Evolutionary conservation across 2,329 filamentous ascomycete genomes (phyloP).

Genomic region (Diaporthe sp.): DNA sequence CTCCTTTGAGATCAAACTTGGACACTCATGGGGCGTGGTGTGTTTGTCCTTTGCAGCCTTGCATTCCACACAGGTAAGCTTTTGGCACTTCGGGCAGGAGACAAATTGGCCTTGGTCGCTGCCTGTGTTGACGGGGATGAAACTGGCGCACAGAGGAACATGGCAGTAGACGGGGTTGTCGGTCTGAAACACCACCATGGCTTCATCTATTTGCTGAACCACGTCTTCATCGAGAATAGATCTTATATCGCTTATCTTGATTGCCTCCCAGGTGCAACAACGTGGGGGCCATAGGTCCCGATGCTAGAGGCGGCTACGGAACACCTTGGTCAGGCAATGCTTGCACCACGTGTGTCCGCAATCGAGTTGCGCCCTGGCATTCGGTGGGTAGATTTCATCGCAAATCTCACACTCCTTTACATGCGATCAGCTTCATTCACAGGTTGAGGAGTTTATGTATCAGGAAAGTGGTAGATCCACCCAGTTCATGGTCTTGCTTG

Average conservation of each 20-base stretch:
- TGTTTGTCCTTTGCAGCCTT: not conserved
- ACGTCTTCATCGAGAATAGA: not conserved
- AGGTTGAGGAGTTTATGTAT: accelerated
- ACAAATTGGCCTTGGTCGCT: not conserved
- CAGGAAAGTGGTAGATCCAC: not conserved
- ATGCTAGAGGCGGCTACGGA: accelerated
- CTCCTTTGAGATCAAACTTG: not conserved
- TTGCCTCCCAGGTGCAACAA: not conserved
- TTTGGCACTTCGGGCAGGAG: not conserved
- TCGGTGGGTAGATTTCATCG: not conserved
- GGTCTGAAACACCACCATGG: not conserved
- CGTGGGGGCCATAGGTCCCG: not conserved
- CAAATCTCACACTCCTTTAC: not conserved
- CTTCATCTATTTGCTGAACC: not conserved
- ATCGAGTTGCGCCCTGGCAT: not conserved
- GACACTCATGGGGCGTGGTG: not conserved
- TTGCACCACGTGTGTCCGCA: not conserved
- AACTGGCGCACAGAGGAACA: not conserved
- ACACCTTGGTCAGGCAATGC: not conserved
- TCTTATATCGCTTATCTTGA: not conserved
- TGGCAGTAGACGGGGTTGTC: not conserved
- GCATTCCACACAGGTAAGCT: not conserved
- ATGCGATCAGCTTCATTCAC: not conserved
- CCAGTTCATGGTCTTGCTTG: not conserved
- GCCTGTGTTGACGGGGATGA: not conserved